A percentile compares a stretch with the other conserved stretches of the same genome.
These are phyloP conservation scores for Litchi chinensis DNA, from an alignment of 345 rosid genomes.

Conservation along the genomic window DNA sequence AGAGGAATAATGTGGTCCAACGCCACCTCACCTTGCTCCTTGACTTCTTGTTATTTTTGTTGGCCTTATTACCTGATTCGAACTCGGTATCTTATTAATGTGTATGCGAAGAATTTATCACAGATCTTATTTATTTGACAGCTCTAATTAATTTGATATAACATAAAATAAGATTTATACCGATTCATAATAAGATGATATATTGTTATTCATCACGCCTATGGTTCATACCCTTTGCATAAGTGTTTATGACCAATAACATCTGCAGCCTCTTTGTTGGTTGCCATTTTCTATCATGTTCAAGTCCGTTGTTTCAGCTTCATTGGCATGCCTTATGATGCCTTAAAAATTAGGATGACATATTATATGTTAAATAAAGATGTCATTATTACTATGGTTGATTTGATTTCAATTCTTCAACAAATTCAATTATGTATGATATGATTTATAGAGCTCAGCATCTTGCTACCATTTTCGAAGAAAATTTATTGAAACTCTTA, in stretches of 20 bases:
- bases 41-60: too few relatives aligned
- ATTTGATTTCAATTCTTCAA: neutral
- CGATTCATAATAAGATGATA: neutral
- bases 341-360: neutral
- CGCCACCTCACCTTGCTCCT: too few relatives aligned
- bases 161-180: too few relatives aligned
- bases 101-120: too few relatives aligned
- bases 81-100: too few relatives aligned
- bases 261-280: conserved; percentile 18
- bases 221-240: conserved; percentile 27
- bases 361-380: neutral
- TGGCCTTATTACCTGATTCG: too few relatives aligned
- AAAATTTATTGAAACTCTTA: too few relatives aligned
- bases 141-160: too few relatives aligned
- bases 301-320: conserved; percentile 34
- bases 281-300: conserved; percentile 29
- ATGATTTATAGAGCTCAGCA: neutral
- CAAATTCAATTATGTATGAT: neutral
- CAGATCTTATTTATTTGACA: too few relatives aligned
- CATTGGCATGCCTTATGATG: conserved; percentile 25
- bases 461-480: neutral
- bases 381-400: neutral
- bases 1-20: too few relatives aligned
- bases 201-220: neutral
- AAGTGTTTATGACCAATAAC: conserved; percentile 17